Evolutionary conservation across 257 asterid genomes (phyloP), one percentile per base, ranked within the genome.

Genomic region (Lycium ferocissimum): DNA sequence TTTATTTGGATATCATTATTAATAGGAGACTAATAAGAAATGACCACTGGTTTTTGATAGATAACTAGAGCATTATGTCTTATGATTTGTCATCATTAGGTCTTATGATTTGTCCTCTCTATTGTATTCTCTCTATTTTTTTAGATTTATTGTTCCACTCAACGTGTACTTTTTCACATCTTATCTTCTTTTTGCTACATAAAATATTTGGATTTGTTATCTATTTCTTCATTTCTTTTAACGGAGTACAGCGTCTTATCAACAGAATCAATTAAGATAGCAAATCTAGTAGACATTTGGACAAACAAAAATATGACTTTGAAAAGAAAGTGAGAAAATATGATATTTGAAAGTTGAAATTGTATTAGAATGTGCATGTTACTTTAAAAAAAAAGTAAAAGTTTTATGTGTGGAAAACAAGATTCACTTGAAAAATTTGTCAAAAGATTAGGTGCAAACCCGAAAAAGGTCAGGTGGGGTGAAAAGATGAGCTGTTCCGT

Each of bases 111-210:
- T 72, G 58, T 45, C 80, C n/a, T n/a, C n/a, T n/a, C n/a, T 17
- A 18, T 18, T 59, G 8, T 56, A 18, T 56, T 56, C 61, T 56
- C 59, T 54, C 8, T 18, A 18, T 18, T 2, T 40, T 40, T 40
- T 40, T 40, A 5, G 35, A 71, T 10, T 38, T 18, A 3, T 38
- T 70, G 11, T 70, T 38, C 17, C 80, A n/a, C 33, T 73, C 59
- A 47, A 47, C n/a, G 4, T 12, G n/a, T 75, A 49, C 61, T 1
- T 12, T 47, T 13, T 49, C 40, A 10, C 35, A 22, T 20, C 61
- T 75, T 75, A 47, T 75, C 81, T 75, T 75, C 61, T 75, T 49
- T 73, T 73, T 45, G 59, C 40, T 45, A 73, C 80, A 73, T 45
- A 47, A 45, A 73, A 47, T 45, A n/a, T 20, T n/a, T 12, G 61